Base-by-base conservation (phyloP, 78 protist species). In the Dictyostelium purpureum region DNA sequence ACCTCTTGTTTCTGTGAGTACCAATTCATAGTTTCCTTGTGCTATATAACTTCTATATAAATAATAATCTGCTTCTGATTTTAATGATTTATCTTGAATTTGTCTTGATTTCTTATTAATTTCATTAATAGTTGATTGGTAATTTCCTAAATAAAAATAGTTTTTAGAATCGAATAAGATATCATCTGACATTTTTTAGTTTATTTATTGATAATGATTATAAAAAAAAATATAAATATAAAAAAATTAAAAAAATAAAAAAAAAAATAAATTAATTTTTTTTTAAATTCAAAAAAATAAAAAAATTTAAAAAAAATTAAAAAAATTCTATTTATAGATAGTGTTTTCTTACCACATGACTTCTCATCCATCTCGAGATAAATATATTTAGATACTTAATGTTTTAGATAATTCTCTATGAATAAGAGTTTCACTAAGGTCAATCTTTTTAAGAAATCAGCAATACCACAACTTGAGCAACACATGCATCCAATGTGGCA, bases 81-180 rank as follows among this genome's bases (percentile, higher is more conserved):
- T 80, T 1, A 28, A 31, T 33, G 47, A 54, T 47, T 74, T 65
- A 24, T 83, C 78, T 40, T 31, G 2, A 40, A 89, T 40, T 67
- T 43, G 74, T 70, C 65, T 80, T 11, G 77, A 45, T 49, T 75
- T 80, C 54, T 79, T 79, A 26, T 79, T 70, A 24, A 89, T 82
- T 28, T 89, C 94, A 69, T 89, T 89, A 77, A 89, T 78, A 16
- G 83, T 75, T 9, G 66, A 71, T 49, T 89, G 94, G 40, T 89
- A 89, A 24, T 89, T 89, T 16, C 88, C 94, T 4, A 89, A 49
- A 40, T 73, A 79, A 70, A 45, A 89, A n/a, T 59, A 89, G 31
- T 89, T 89, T 43, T 61, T 89, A 35, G 77, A 47, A 42, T 89
- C 94, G 40, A 78, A 89, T 78, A 89, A 56, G 52, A 76, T 9